Evolutionary conservation across 495 filamentous ascomycete genomes (phyloP).

Genomic region (Tetracladium marchalianum): DNA sequence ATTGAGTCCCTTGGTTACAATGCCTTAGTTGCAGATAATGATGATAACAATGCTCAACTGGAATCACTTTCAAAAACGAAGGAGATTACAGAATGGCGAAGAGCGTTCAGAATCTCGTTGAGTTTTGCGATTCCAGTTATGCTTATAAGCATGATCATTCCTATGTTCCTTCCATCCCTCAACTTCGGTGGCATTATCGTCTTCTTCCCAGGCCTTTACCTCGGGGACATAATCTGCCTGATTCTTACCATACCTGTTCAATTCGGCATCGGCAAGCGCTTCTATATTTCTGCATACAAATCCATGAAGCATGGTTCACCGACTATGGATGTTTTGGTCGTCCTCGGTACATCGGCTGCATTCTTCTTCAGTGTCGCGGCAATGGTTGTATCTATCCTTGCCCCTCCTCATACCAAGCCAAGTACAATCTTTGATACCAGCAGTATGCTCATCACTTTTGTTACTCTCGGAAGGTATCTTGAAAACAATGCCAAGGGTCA

Average conservation of each 20-base stretch:
- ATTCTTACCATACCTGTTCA: constrained; percentile 84
- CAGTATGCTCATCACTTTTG: constrained; percentile 97
- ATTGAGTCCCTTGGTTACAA: constrained; percentile 78
- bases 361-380: constrained; percentile 93
- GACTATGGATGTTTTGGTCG: constrained; percentile 96
- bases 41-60: constrained; percentile 94
- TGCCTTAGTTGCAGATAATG: constrained; percentile 77
- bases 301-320: constrained; percentile 81
- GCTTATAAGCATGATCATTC: constrained; percentile 82
- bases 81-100: constrained; percentile 87
- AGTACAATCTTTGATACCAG: constrained; percentile 93
- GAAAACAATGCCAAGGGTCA: constrained; percentile 96
- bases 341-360: constrained; percentile 88
- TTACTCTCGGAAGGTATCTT: constrained; percentile 81
- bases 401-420: constrained; percentile 62
- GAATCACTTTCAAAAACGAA: constrained; percentile 93
- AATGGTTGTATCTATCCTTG: constrained; percentile 71
- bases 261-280: constrained; percentile 90
- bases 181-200: constrained; percentile 64
- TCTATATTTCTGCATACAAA: constrained; percentile 85
- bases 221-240: constrained; percentile 80
- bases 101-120: constrained; percentile 62
- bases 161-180: constrained; percentile 61
- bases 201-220: constrained; percentile 62
- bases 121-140: constrained; percentile 88